Conservation (phyloP, 1,284 basidiomycete genomes). For the Tremellales sp. region DNA sequence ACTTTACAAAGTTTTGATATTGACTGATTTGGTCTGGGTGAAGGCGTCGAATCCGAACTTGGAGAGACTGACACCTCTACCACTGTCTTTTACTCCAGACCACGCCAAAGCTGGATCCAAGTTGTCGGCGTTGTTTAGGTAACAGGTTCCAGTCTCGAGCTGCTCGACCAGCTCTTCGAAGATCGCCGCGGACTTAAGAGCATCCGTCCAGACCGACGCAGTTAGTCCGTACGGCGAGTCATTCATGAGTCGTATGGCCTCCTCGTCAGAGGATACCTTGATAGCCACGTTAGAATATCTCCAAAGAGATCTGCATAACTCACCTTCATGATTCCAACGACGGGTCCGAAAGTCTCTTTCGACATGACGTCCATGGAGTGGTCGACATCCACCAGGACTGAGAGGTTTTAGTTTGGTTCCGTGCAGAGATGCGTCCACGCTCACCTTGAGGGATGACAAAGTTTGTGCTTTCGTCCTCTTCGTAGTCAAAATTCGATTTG, state of each 20-base stretch:
- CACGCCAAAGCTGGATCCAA: constrained; percentile 86
- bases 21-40: constrained; percentile 24
- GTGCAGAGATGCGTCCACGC: background rate
- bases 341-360: constrained; percentile 21
- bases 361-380: constrained; percentile 50
- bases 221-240: constrained; percentile 89
- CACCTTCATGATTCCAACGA: constrained; percentile 19
- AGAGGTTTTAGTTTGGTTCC: too few species aligned
- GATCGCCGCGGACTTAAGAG: constrained; percentile 58
- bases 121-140: constrained; percentile 81
- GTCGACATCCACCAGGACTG: constrained; percentile 72
- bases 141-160: constrained; percentile 82
- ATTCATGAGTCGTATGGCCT: constrained; percentile 84
- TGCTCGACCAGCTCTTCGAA: constrained; percentile 67
- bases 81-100: constrained; percentile 88
- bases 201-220: constrained; percentile 83
- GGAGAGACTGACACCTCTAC: constrained; percentile 79
- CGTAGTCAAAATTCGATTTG: constrained; percentile 60
- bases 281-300: too few species aligned
- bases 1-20: constrained; percentile 21
- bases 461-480: constrained; percentile 62
- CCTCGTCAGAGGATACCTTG: constrained; percentile 71
- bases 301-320: too few species aligned
- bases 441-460: constrained; percentile 69
- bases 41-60: constrained; percentile 56